Evolutionary conservation across 139 green algal species (phyloP).

Genomic region (Chlorella sp.): DNA sequence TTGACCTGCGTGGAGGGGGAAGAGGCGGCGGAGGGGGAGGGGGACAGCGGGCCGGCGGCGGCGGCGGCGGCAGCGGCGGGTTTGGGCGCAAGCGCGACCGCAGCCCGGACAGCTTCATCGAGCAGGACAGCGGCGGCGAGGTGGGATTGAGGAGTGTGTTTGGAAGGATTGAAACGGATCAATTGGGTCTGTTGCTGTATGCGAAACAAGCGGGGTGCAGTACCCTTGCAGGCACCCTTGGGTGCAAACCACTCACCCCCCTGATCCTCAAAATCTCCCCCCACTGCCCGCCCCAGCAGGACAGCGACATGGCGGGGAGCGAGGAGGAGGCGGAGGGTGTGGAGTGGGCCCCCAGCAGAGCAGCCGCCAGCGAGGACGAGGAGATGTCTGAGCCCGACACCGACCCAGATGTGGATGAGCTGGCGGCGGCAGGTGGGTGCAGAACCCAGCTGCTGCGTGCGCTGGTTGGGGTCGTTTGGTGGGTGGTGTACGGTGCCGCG

Average conservation of each 20-base stretch:
- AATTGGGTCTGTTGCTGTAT: background rate
- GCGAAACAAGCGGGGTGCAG: too few relatives aligned
- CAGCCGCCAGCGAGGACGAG: constrained; percentile 10
- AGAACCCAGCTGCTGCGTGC: background rate
- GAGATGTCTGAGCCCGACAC: constrained; percentile 3
- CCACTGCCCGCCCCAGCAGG: background rate
- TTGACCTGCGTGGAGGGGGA: constrained; percentile 7
- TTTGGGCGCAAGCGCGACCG: constrained; percentile 13
- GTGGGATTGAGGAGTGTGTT: background rate
- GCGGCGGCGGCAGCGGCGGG: background rate
- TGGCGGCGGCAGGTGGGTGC: constrained; percentile 15
- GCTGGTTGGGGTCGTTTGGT: background rate
- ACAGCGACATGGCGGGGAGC: background rate
- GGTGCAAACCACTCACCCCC: background rate
- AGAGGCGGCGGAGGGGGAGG: background rate
- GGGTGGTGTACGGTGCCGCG: background rate
- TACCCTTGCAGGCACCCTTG: background rate
- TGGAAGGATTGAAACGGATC: background rate
- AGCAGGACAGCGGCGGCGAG: constrained; percentile 29
- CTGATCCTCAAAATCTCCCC: too few relatives aligned
- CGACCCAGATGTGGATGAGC: constrained; percentile 5
- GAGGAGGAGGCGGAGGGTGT: constrained; percentile 1
- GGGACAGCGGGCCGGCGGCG: background rate
- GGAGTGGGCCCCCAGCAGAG: constrained; percentile 15
- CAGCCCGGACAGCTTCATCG: constrained; percentile 35